Conservation (phyloP, 352 stramenopile genomes). For the Thalassiosira hispida region DNA sequence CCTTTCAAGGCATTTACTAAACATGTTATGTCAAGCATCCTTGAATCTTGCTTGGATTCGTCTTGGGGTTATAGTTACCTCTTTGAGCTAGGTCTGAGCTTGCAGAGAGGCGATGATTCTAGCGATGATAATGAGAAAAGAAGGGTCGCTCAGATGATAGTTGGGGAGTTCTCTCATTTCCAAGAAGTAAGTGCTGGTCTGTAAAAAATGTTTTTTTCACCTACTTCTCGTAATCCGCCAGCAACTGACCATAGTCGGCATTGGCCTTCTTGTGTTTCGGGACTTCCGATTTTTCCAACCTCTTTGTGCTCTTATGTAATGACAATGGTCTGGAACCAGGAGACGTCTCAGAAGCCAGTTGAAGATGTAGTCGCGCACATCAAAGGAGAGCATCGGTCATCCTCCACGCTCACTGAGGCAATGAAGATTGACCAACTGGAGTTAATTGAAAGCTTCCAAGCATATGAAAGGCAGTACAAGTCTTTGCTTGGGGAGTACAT, state of each 20-base stretch:
- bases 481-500: slow-evolving; percentile 68
- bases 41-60: slow-evolving; percentile 61
- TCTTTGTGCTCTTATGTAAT: no score
- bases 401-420: not conserved
- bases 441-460: slow-evolving; percentile 56
- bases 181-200: slow-evolving; percentile 62
- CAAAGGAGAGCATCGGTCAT: slow-evolving; percentile 23
- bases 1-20: slow-evolving; percentile 64
- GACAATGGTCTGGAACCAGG: slow-evolving; percentile 78
- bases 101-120: slow-evolving; percentile 60
- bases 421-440: slow-evolving; percentile 48
- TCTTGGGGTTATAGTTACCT: slow-evolving; percentile 70
- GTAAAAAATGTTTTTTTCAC: no score
- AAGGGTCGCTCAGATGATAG: slow-evolving; percentile 62
- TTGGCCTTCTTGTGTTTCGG: no score
- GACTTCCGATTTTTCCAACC: no score
- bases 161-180: slow-evolving; percentile 70
- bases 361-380: slow-evolving; percentile 65
- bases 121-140: slow-evolving; percentile 51
- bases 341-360: slow-evolving; percentile 67
- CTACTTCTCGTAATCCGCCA: no score
- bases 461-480: slow-evolving; percentile 66
- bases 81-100: slow-evolving; percentile 71
- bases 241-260: no score
- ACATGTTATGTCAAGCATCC: slow-evolving; percentile 58